Base-by-base conservation (phyloP, 129 eudicot species). In the Pittosporum tobira region DNA sequence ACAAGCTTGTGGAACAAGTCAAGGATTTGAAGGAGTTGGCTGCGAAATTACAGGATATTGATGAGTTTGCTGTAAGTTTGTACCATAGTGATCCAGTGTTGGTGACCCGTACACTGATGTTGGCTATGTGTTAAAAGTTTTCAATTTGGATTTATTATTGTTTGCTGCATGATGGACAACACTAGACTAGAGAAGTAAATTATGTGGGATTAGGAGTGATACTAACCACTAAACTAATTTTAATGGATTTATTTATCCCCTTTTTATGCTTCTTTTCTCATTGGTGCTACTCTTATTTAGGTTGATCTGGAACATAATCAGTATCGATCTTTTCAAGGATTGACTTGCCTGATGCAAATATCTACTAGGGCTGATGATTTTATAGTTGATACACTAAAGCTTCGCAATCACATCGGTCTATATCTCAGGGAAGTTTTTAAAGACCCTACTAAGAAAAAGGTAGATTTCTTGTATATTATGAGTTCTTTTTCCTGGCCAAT, bases 321-420 rank as follows among this genome's bases (percentile, higher is more conserved):
- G 44, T 93, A 87, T 66, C 81, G 99, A 31, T 87, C 96, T 46
- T 93, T 78, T 72, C 99, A 93, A 84, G 99, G 99, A 15, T 63
- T 93, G 78, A 93, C 99, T 30, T 93, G 99, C 66, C 65, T 93
- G 83, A 93, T 93, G 99, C 99, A 93, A 81, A 87, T 93, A 68
- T 93, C 99, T 24, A 93, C 99, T 19, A 73, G 96, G 73, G 71
- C 85, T 3, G 94, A 87, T 69, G 99, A 93, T 79, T 91, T 87
- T 81, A 75, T 87, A 24, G 81, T 93, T 54, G 99, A 93, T 70
- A 93, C 99, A 1, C 81, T 93, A 70, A 93, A 83, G 66, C 73
- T 93, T 16, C 78, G 85, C 18, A 58, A 78, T 70, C 82, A 93
- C 61, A 70, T 93, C 51, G 96, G 96, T 68, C 94, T 94, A 18